phyloP scores from a whole-genome alignment of 2,329 filamentous ascomycete species.

The Anthostomella pinea region DNA sequence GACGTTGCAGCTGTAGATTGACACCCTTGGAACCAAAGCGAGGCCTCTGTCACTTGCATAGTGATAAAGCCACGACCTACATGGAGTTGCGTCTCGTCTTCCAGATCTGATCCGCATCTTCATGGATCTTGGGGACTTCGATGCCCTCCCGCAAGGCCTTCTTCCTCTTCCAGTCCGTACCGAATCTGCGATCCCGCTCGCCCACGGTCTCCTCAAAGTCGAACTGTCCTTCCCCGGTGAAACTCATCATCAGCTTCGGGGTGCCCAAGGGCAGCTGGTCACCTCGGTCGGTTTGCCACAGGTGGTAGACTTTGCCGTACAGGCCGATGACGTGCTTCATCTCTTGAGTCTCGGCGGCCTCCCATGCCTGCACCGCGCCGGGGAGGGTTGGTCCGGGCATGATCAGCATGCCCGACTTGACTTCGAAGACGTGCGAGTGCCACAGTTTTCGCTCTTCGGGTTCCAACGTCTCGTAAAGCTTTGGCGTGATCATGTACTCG shows the following conservation, averaged over 20 bases:
- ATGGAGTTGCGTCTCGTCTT: conserved; percentile 25
- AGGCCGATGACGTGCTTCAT: conserved; percentile 73
- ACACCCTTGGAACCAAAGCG: background rate
- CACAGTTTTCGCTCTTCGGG: conserved; percentile 69
- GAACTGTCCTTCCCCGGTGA: conserved; percentile 47
- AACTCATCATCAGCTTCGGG: conserved; percentile 55
- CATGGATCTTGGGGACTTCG: conserved; percentile 39
- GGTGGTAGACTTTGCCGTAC: conserved; percentile 82
- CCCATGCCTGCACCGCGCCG: conserved; percentile 64
- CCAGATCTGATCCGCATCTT: conserved; percentile 28
- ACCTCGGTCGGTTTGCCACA: conserved; percentile 81
- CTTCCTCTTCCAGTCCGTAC: conserved; percentile 44
- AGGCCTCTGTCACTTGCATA: background rate
- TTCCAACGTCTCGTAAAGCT: conserved; percentile 64
- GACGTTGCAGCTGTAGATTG: too few relatives aligned
- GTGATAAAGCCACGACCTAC: conserved; percentile 7
- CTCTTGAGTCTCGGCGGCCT: conserved; percentile 71
- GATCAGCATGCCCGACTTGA: conserved; percentile 76
- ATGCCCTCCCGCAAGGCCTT: conserved; percentile 42
- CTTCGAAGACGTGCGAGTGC: conserved; percentile 75
- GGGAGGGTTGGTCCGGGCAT: conserved; percentile 59
- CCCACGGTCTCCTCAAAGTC: conserved; percentile 43
- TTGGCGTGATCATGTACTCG: conserved; percentile 80
- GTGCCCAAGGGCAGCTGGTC: conserved; percentile 54
- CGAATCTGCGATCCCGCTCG: conserved; percentile 45